Evolutionary conservation across 2,329 filamentous ascomycete genomes (phyloP), one percentile per base, ranked within the genome.

Genomic region (Periconia macrospinosa): DNA sequence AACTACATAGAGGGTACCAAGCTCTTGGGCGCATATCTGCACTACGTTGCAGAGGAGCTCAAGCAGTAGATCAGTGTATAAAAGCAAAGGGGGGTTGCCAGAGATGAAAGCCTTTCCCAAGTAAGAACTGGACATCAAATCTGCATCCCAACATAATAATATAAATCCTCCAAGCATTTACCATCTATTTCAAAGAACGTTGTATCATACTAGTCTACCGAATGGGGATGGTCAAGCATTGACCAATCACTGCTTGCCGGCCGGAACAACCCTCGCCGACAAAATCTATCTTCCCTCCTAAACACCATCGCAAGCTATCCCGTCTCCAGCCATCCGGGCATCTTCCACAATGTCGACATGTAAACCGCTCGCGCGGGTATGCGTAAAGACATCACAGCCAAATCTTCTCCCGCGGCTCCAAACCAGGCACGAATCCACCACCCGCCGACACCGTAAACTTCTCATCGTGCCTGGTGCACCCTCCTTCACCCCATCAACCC

Each of bases 1-100:
- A 99, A 99, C 79, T 99, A 99, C 75, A 96, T 99, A 69, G 92
- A 99, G 81, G 94, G 94, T 46, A 97, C 90, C 67, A 99, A 99
- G 85, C 78, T 99, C 58, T 78, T 99, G 53, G 94, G 94, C 45
- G 90, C 93, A 3, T 99, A 99, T 74, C 79, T 99, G 71, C 93
- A 97, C 78, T 97, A 97, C 66, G 92, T 96, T 61, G 92, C 92
- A 1, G 91, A 93, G 72, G 94, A 99, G 82, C 86, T 90, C 40
- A 86, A 81, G 69, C 62, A 8, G 40, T 43, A 37, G 30, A 45
- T n/a, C 18, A 14, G 30, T 37, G 15, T 37, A 37, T n/a, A 13
- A 37, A n/a, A 37, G 15, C 15, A 37, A 37, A 13, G 11, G 33
- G 33, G 15, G 11, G 11, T 37, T 14, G 11, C 33, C 33, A n/a